Conservation (phyloP, 2,329 filamentous ascomycete genomes). For the Periconia macrospinosa region DNA sequence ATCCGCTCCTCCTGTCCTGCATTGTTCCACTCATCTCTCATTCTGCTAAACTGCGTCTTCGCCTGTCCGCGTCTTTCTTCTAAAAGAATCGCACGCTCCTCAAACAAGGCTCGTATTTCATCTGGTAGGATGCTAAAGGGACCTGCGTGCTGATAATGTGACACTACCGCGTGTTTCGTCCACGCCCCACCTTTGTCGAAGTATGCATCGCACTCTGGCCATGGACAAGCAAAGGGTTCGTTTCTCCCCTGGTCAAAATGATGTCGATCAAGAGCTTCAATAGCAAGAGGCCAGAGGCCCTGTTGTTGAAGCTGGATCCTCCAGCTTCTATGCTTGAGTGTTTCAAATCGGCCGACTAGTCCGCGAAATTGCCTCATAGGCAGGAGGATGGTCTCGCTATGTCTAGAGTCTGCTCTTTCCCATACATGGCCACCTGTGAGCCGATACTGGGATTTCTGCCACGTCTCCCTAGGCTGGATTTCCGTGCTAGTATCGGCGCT, state of each 20-base stretch:
- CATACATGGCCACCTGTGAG: conserved; percentile 3
- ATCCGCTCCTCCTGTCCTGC: too few relatives aligned
- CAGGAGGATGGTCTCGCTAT: conserved; percentile 6
- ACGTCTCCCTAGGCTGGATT: not conserved
- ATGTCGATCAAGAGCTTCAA: conserved; percentile 20
- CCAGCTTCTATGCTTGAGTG: conserved; percentile 2
- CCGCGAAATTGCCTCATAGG: conserved; percentile 13
- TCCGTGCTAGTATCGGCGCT: not conserved
- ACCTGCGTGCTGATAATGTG: conserved; percentile 1
- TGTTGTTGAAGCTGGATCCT: conserved; percentile 2
- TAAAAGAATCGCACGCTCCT: not conserved
- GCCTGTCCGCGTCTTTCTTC: too few relatives aligned
- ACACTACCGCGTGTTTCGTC: conserved; percentile 16
- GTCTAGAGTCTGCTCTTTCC: conserved; percentile 4
- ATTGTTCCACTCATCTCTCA: too few relatives aligned
- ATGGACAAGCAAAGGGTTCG: conserved; percentile 12
- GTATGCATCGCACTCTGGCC: conserved; percentile 7
- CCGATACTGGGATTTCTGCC: conserved; percentile 8
- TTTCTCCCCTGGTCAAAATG: conserved; percentile 10
- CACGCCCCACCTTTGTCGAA: conserved; percentile 17
- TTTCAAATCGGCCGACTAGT: conserved; percentile 11
- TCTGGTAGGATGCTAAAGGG: not conserved
- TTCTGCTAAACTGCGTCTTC: too few relatives aligned
- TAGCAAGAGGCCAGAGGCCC: conserved; percentile 10
- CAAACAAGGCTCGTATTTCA: not conserved